Evolutionary conservation across 2,329 filamentous ascomycete genomes (phyloP), one percentile per base, ranked within the genome.

Genomic region (Teratosphaeria viscida): DNA sequence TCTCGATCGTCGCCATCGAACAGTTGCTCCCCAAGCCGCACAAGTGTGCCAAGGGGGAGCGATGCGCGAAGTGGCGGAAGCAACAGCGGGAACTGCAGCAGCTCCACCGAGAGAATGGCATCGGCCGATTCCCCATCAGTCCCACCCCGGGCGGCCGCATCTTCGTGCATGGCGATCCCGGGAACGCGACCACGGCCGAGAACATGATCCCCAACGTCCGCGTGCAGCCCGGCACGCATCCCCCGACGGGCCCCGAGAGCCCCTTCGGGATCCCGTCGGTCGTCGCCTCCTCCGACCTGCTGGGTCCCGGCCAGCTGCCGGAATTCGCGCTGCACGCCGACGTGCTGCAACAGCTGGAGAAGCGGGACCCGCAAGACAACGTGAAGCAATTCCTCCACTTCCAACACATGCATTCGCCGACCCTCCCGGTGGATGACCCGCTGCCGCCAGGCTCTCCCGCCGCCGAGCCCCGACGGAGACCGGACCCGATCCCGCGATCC

Each of bases 1-100:
- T 94, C 3, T 95, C 90, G 0, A 95, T 95, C 66, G 90, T 96
- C 37, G 91, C 88, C 32, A 95, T 95, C 63, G 91, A 96, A 75
- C 90, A 95, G 73, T 78, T 94, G 58, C 81, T 95, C 58, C 91
- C 91, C 5, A 92, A 90, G 75, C 84, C 87, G 16, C 92, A 96
- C 74, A 82, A 82, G 59, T 96, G 92, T 76, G 84, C 85, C 54
- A 95, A 95, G 73, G 92, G 92, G 54, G 89, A 94, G 73, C 85
- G 88, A 66, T 96, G 92, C 74, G 79, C 84, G 55, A 95, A 91
- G 72, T 95, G 83, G 82, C 84, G 82, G 72, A 90, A 87, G 71
- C 88, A 92, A 70, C 88, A 95, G 73, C 83, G 85, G 37, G 82
- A 89, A 72, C 83, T 95, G 55, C 83, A 88, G 52, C 83, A 85